Evolutionary conservation across 2,329 filamentous ascomycete species (phyloP).

Genomic region (Pestalotiopsis fici): DNA sequence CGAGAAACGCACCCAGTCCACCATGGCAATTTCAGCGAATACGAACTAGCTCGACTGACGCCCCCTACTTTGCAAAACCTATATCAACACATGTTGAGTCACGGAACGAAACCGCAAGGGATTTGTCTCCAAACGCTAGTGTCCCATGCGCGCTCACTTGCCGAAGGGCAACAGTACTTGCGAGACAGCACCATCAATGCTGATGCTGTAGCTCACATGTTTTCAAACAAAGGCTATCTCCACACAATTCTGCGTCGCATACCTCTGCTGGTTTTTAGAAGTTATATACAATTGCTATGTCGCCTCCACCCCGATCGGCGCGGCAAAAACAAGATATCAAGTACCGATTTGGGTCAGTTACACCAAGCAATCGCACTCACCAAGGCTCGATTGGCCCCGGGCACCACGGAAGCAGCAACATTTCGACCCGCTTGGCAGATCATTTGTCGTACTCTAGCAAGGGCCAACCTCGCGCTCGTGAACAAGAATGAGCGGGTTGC

Average conservation of each 20-base stretch:
- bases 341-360: slow-evolving; percentile 23
- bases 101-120: slow-evolving; percentile 48
- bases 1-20: slow-evolving; percentile 56
- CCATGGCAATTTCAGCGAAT: slow-evolving; percentile 61
- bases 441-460: slow-evolving; percentile 40
- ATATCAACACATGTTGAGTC: slow-evolving; percentile 57
- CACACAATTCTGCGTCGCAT: slow-evolving; percentile 26
- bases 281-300: slow-evolving; percentile 55
- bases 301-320: slow-evolving; percentile 34
- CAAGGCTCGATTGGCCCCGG: slow-evolving; percentile 23
- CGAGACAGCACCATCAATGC: slow-evolving; percentile 38
- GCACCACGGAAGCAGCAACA: slow-evolving; percentile 25
- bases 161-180: slow-evolving; percentile 51
- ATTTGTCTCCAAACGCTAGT: slow-evolving; percentile 58
- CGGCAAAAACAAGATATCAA: slow-evolving; percentile 17
- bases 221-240: slow-evolving; percentile 16
- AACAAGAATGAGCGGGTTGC: slow-evolving; percentile 17
- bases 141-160: slow-evolving; percentile 47
- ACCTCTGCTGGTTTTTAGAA: slow-evolving; percentile 41
- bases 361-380: slow-evolving; percentile 37
- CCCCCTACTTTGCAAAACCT: slow-evolving; percentile 62
- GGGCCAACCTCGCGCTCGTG: slow-evolving; percentile 29
- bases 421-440: slow-evolving; percentile 43
- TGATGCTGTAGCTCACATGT: slow-evolving; percentile 18
- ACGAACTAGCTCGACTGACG: slow-evolving; percentile 62